Evolutionary conservation across 2,329 filamentous ascomycete species (phyloP), one percentile per base, ranked within the genome.

Genomic region (Microsporum ferrugineum): DNA sequence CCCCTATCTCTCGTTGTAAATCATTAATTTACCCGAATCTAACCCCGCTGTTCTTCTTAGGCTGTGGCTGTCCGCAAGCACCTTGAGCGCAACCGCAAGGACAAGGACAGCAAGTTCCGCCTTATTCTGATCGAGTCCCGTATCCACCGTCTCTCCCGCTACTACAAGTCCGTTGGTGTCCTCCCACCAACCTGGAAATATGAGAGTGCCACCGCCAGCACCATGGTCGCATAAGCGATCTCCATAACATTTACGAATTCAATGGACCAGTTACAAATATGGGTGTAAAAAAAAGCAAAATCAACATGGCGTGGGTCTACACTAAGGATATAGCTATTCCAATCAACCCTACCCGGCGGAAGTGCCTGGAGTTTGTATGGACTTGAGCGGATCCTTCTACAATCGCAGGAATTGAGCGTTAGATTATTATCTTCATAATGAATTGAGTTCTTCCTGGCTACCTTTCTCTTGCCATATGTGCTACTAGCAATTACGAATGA

Each of bases 41-140:
- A 51, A 62, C 14, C 2, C 36, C 8, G n/a, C 49, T 36, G 5
- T 23, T 53, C 8, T 57, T 58, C 5, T 38, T 65, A 94, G 91
- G 91, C 91, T 72, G 91, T 96, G 73, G 88, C 91, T 77, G 94
- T 99, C 83, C 92, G 94, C 83, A 99, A 99, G 89, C 95, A 99
- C 83, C 90, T 99, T 71, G 91, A 96, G 87, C 90, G 90, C 82
- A 99, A 99, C 88, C 92, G 94, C 82, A 99, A 99, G 87, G 94
- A 99, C 86, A 95, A 91, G 85, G 94, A 99, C 85, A 89, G 88
- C 84, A 99, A 99, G 86, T 99, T 99, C 89, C 92, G 94, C 77
- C 89, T 99, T 70, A 99, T 99, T 92, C 88, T 99, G 73, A 95
- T 99, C 82, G 94, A 99, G 86, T 97, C 94, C 78, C 90, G 95